A percentile compares a stretch with the other conserved stretches of the same genome.
These are phyloP conservation scores for Penicillium sp. DNA, from an alignment of 2,329 filamentous ascomycete species.

Conservation along the genomic window DNA sequence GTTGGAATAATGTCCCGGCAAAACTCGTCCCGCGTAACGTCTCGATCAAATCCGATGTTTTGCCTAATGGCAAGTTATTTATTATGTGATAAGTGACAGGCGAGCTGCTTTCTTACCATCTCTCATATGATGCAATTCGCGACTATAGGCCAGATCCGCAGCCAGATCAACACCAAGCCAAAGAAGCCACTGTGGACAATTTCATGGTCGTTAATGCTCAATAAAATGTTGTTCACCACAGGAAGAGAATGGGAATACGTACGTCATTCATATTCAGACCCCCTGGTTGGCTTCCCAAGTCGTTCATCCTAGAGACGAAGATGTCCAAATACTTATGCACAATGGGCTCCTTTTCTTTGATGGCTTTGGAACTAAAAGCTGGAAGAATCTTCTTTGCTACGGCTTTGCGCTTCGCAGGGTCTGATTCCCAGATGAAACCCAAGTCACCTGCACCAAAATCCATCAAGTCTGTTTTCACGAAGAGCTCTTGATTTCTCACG, in stretches of 20 bases:
- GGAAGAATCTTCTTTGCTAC: constrained; percentile 4
- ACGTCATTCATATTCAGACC: background rate
- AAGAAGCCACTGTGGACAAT: background rate
- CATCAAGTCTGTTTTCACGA: constrained; percentile 18
- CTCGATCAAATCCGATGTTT: constrained; percentile 1
- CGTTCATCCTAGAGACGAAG: constrained; percentile 3
- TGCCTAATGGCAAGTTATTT: background rate
- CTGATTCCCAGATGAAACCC: constrained; percentile 18
- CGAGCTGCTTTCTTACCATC: background rate
- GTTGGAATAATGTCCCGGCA: background rate
- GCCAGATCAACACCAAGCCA: background rate
- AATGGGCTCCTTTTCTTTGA: constrained; percentile 3
- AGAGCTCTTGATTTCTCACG: constrained; percentile 14
- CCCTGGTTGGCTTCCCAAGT: background rate
- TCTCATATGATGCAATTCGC: constrained; percentile 2
- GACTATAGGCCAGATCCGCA: background rate
- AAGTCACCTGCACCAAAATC: constrained; percentile 16
- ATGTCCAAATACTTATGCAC: background rate
- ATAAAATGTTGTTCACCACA: too few species aligned
- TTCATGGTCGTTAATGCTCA: too few species aligned
- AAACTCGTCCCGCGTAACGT: background rate
- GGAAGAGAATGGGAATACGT: background rate
- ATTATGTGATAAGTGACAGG: background rate
- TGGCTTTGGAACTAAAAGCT: constrained; percentile 1
- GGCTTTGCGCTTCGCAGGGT: constrained; percentile 16